phyloP scores from a whole-genome alignment of 163 green algal species.

The Scenedesmus sp. region DNA sequence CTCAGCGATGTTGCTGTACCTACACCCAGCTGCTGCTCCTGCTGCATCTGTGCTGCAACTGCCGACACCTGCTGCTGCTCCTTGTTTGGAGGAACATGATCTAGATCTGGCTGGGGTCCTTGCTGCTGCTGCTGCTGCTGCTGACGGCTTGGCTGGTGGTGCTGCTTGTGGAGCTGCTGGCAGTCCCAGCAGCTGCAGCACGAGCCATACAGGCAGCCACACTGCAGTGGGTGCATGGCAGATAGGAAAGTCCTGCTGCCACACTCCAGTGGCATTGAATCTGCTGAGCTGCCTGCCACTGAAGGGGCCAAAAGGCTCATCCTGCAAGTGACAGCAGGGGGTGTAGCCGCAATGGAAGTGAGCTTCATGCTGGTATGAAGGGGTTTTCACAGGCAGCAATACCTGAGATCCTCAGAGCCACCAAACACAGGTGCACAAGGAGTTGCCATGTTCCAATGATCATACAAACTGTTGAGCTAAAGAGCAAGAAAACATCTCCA shows the following conservation, averaged over 20 bases:
- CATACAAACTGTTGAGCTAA: too few relatives aligned
- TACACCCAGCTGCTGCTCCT: neutral
- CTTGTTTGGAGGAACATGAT: too few relatives aligned
- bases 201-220: conserved; percentile 47
- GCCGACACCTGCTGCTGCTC: neutral
- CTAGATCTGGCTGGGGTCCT: neutral
- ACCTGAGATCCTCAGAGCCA: neutral
- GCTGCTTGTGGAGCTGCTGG: neutral
- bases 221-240: conserved; percentile 13
- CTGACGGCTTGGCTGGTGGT: neutral
- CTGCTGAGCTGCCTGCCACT: conserved; percentile 2
- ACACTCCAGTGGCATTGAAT: conserved; percentile 16
- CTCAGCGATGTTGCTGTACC: neutral
- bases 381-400: neutral
- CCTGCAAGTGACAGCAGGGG: conserved; percentile 11
- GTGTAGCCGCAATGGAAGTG: neutral
- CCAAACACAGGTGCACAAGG: neutral
- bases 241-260: neutral
- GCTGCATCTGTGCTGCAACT: neutral
- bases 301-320: conserved; percentile 31
- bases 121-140: neutral
- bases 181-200: conserved; percentile 27
- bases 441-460: too few relatives aligned
- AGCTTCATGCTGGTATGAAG: neutral
- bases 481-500: too few relatives aligned